Evolutionary conservation across 176 grass and related monocot genomes (phyloP), one percentile per base, ranked within the genome.

Genomic region (Urochloa ruziziensis): DNA sequence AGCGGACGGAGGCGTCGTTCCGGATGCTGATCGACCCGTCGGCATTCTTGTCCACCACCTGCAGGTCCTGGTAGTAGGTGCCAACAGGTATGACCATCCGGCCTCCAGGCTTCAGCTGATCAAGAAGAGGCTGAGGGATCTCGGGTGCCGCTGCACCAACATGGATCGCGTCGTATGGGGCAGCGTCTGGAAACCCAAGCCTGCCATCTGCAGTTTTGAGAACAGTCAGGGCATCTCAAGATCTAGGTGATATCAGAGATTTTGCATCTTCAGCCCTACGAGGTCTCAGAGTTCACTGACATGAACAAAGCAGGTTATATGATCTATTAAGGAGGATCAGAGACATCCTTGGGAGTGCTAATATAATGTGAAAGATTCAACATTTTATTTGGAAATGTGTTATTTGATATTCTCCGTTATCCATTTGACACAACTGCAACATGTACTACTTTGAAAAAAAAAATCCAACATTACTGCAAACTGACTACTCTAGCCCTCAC

Each of bases 21-120:
- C 54, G 74, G n/a, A 74, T 0, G 15, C 54, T 89, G 65, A 86
- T 78, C 1, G 86, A 91, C 12, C 94, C 94, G 2, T 96, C 88
- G 2, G 66, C 27, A 4, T 89, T 89, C 91, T 96, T 96, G 83
- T 96, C 91, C 17, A 96, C 73, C 29, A 96, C 94, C 70, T 93
- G 90, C 70, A 96, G 75, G 13, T 93, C 86, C 80, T 96, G 94
- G 6, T 75, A 82, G 21, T 87, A 67, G 66, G 71, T 86, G 48
- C 94, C 94, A 0, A 96, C 94, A 2, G 94, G 94, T 63, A 96
- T 93, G 29, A 96, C 94, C 94, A 96, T 89, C 29, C 91, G 91
- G 21, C 94, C 91, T 0, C 94, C 94, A 15, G 94, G 88, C 86
- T 93, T 93, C 61, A 96, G 87, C 77, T 96, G 94, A 57, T 96